phyloP scores from a whole-genome alignment of 192 early-diverging fungal species.

The Phlyctochytrium bullatum region DNA sequence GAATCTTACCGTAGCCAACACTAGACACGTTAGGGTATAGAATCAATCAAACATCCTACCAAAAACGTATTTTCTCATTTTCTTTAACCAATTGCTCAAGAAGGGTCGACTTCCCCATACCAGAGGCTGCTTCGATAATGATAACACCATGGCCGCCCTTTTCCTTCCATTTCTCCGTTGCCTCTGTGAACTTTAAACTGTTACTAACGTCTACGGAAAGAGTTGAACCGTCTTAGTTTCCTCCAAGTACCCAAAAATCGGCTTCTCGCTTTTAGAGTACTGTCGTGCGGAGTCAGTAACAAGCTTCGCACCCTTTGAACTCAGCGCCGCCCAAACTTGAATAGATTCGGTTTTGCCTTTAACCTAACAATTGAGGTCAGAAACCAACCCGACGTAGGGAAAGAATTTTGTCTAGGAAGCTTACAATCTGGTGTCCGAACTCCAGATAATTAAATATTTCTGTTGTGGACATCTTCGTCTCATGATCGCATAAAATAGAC shows the following conservation, averaged over 20 bases:
- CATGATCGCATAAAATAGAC: constrained; percentile 29
- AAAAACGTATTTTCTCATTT: constrained; percentile 6
- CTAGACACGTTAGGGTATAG: too few relatives aligned
- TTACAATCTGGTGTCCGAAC: constrained; percentile 26
- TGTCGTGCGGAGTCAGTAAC: background rate
- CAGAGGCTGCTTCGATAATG: constrained; percentile 27
- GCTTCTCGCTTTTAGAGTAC: background rate
- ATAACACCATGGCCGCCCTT: constrained; percentile 8
- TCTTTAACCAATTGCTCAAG: constrained; percentile 19
- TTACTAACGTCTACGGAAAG: too few relatives aligned
- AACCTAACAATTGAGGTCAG: constrained; percentile 13
- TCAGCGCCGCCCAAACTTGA: constrained; percentile 25
- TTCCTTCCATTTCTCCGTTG: constrained; percentile 15
- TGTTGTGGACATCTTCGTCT: constrained; percentile 20
- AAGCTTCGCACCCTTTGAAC: constrained; percentile 2
- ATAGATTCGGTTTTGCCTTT: constrained; percentile 32
- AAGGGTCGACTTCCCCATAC: constrained; percentile 31
- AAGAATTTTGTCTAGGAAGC: background rate
- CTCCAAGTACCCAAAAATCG: background rate
- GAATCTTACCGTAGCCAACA: too few relatives aligned
- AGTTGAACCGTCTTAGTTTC: background rate
- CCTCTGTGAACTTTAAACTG: background rate
- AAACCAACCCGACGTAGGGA: too few relatives aligned
- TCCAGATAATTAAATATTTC: constrained; percentile 25
- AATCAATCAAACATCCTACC: too few relatives aligned